phyloP scores from a whole-genome alignment of 2,329 filamentous ascomycete genomes.

The Alternaria triticina region DNA sequence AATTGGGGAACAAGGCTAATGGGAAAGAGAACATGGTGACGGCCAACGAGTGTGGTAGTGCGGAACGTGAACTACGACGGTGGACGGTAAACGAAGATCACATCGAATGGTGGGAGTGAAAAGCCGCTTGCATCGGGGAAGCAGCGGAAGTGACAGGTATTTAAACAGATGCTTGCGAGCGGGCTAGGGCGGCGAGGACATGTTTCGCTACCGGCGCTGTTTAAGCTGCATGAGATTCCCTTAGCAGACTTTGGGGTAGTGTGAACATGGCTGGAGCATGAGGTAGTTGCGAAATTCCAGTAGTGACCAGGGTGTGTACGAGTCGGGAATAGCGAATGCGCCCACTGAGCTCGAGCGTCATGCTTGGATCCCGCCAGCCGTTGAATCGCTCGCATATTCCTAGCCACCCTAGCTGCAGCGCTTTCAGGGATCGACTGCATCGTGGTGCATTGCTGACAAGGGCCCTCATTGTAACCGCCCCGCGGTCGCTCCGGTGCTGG shows the following conservation, averaged over 20 bases:
- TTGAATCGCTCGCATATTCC: constrained; percentile 48
- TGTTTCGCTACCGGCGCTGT: constrained; percentile 49
- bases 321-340: constrained; percentile 41
- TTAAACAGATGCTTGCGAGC: constrained; percentile 49
- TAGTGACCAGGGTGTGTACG: constrained; percentile 36
- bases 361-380: constrained; percentile 50
- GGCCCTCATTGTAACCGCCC: constrained; percentile 31
- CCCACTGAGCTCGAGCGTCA: constrained; percentile 45
- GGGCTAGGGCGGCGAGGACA: constrained; percentile 46
- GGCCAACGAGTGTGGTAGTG: constrained; percentile 47
- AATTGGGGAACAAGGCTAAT: constrained; percentile 45
- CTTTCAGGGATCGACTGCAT: constrained; percentile 47
- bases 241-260: constrained; percentile 52
- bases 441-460: constrained; percentile 20
- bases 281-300: constrained; percentile 48
- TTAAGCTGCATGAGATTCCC: constrained; percentile 49
- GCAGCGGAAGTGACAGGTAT: constrained; percentile 48
- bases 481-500: constrained; percentile 29
- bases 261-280: constrained; percentile 50
- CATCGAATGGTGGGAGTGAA: constrained; percentile 48
- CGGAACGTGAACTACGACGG: constrained; percentile 43
- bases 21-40: constrained; percentile 49
- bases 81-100: constrained; percentile 48
- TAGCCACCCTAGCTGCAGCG: constrained; percentile 38
- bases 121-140: constrained; percentile 49